Base-by-base conservation (phyloP, 192 early-diverging fungal genomes). In the Backusella tarrabulga region DNA sequence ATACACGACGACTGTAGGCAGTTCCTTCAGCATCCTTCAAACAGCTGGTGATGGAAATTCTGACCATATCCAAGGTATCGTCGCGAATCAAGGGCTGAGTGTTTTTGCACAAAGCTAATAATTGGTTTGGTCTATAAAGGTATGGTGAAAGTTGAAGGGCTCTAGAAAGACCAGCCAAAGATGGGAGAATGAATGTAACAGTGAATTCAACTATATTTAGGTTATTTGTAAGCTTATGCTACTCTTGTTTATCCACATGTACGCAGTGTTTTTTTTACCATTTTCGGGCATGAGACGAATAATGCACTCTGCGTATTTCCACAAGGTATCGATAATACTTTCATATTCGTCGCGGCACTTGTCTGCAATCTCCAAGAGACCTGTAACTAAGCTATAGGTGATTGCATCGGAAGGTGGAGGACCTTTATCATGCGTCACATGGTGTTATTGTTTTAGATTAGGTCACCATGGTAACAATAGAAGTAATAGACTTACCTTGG, bases 131-230 rank as follows among this genome's bases (percentile, higher is more conserved):
- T 71, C 81, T 71, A 74, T 81, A 88, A 19, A 83, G 67, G 35
- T 85, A 77, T 7, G 89, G 80, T 21, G 87, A 78, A 3, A 76
- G 79, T 69, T 89, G 85, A 68, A 91, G 71, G 9, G 89, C 87
- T 29, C 87, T 84, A 32, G 87, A 83, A 8, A 87, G 72, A 12
- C 90, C 90, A 42, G 89, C 86, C n/a, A 91, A 72, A 1, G 89
- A 85, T 44, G 90, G 90, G 21, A 91, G 74, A 32, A 89, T 78
- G 68, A 89, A 88, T n/a, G 82, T 85, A 54, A 87, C 82, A 34
- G 85, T 80, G 42, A 80, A 83, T 40, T 84, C 86, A 15, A 80
- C 83, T 85, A 69, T 9, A 46, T 44, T 42, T 15, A 15, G 63
- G 19, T 15, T 38, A 29, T 23, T 14, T 26, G 11, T 23, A 32